Percentiles rank a stretch among this genome's conserved stretches.
Conservation (phyloP, 2,329 filamentous ascomycete genomes). For the Colletotrichum liaoningense region DNA sequence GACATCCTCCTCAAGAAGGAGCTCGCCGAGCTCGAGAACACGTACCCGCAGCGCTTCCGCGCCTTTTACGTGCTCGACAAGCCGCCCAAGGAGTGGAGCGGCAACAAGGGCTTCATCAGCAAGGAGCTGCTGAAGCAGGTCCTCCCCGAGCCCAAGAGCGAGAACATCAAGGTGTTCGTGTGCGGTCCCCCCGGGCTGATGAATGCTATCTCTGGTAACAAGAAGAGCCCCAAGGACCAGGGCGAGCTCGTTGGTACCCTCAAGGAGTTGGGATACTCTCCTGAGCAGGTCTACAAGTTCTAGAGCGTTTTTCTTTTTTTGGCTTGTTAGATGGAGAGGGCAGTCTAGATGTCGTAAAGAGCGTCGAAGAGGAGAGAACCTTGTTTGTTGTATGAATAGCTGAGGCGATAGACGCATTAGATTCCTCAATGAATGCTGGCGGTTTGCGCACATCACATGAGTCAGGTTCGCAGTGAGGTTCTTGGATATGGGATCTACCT, state of each 20-base stretch:
- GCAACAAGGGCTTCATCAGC: slow-evolving; percentile 82
- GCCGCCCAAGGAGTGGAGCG: slow-evolving; percentile 80
- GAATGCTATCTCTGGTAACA: slow-evolving; percentile 89
- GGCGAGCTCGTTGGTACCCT: slow-evolving; percentile 87
- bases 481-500: no score
- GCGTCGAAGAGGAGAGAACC: neutral
- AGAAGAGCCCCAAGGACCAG: slow-evolving; percentile 94
- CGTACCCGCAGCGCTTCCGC: slow-evolving; percentile 93
- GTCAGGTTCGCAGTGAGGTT: no score
- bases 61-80: slow-evolving; percentile 95
- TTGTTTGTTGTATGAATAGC: slow-evolving; percentile 24
- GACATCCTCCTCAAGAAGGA: slow-evolving; percentile 94
- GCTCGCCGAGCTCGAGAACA: slow-evolving; percentile 89
- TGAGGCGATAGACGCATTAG: slow-evolving; percentile 33
- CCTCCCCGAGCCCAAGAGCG: slow-evolving; percentile 89
- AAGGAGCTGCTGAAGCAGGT: slow-evolving; percentile 97
- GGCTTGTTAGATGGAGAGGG: no score
- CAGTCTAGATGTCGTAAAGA: neutral
- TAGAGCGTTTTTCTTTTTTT: slow-evolving; percentile 52
- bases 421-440: neutral
- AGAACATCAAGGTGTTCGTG: slow-evolving; percentile 96
- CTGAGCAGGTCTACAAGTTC: slow-evolving; percentile 95
- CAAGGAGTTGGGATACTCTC: slow-evolving; percentile 78
- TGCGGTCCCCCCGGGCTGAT: slow-evolving; percentile 94
- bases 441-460: neutral